phyloP scores from a whole-genome alignment of 2,329 filamentous ascomycete species.

The Aspergillus awamori region DNA sequence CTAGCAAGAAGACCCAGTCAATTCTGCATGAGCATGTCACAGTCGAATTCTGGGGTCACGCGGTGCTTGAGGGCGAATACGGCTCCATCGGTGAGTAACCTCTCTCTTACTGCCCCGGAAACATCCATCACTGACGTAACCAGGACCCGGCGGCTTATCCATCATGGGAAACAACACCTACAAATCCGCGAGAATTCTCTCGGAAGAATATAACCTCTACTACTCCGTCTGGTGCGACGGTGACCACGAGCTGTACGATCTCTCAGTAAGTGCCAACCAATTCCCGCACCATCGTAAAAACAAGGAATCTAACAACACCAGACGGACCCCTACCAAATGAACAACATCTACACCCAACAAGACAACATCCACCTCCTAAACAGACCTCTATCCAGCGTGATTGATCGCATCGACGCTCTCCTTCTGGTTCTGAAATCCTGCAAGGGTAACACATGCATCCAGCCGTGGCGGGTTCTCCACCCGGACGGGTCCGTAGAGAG shows the following conservation, averaged over 20 bases:
- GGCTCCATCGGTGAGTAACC: background rate
- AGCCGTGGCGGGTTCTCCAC: slow-evolving; percentile 44
- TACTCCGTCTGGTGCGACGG: slow-evolving; percentile 48
- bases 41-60: slow-evolving; percentile 59
- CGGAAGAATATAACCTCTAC: slow-evolving; percentile 41
- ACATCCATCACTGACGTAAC: background rate
- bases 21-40: slow-evolving; percentile 56
- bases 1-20: slow-evolving; percentile 22
- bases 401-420: slow-evolving; percentile 4
- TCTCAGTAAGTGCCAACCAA: slow-evolving; percentile 24
- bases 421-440: slow-evolving; percentile 25
- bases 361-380: background rate
- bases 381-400: background rate
- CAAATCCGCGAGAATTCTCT: slow-evolving; percentile 43
- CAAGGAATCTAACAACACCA: background rate
- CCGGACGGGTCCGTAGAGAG: slow-evolving; percentile 32
- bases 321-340: slow-evolving; percentile 9
- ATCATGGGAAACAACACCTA: slow-evolving; percentile 41
- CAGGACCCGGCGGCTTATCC: background rate
- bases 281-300: background rate
- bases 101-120: no score
- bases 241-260: slow-evolving; percentile 46
- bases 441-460: slow-evolving; percentile 37
- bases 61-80: slow-evolving; percentile 17
- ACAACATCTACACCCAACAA: background rate